Base-by-base conservation (phyloP, 1,284 basidiomycete species). In the Boletellus dicymbophilus region DNA sequence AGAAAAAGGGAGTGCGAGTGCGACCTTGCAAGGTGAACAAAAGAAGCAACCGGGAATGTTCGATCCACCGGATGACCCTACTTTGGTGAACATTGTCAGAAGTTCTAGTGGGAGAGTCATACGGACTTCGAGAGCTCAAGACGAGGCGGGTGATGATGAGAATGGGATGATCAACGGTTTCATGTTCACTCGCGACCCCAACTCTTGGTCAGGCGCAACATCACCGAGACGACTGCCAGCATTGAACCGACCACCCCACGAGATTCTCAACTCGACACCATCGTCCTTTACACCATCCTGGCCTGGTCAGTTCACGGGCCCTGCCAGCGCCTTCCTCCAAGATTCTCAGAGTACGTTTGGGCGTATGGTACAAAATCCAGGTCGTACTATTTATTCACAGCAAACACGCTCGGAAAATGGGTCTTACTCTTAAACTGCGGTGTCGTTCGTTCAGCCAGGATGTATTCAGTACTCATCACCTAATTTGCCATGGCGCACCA, bases 311-410 rank as follows among this genome's bases (percentile, higher is more conserved):
- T 73, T 69, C 45, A 72, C 72, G 4, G 77, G 77, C 13, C 72
- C 78, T 20, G 72, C 75, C 2, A 78, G 75, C 37, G 75, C 73
- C 4, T 75, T 77, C 50, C 61, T 78, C 28, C 73, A 72, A 34
- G 65, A 67, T 26, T 41, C 68, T 34, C 62, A 62, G 53, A 47
- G n/a, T 51, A 4, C 54, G n/a, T 70, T 66, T 56, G 62, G 62
- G 27, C 65, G 67, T 50, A 54, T 63, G 30, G 61, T 56, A 46
- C 72, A 74, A 59, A 77, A 79, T 52, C 71, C 75, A 4, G 80
- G 80, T 46, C 78, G 80, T 58, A 82, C 80, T 27, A 81, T 82
- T 56, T 82, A 82, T 61, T 78, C 80, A 31, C 79, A 79, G 54
- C 70, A 72, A 42, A 65, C 72, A 37, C 70, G 54, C 38, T 48